Conservation (phyloP, 768 basidiomycete genomes). For the Astraeus odoratus region DNA sequence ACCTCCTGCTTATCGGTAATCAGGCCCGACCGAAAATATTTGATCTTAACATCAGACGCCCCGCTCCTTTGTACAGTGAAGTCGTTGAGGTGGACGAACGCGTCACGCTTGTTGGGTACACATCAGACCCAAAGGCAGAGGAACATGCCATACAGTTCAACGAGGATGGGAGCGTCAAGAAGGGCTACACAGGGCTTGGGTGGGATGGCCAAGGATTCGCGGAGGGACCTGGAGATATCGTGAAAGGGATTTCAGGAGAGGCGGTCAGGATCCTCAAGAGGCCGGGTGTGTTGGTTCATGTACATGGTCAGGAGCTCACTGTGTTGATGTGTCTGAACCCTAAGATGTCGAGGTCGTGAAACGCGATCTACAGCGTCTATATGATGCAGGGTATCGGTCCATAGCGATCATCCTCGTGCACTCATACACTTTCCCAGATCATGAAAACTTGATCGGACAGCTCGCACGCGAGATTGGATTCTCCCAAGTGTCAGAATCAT, state of each 20-base stretch:
- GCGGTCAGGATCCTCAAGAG: conserved; percentile 76
- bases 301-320: background rate
- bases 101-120: conserved; percentile 90
- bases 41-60: conserved; percentile 83
- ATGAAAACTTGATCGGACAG: conserved; percentile 67
- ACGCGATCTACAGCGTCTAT: conserved; percentile 60
- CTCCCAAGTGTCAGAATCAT: conserved; percentile 81
- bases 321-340: background rate
- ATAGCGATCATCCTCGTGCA: conserved; percentile 87
- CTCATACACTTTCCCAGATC: conserved; percentile 86
- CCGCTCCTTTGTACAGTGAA: conserved; percentile 66
- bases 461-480: conserved; percentile 83
- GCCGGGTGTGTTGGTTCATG: conserved; percentile 43
- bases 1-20: conserved; percentile 89
- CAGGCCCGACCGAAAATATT: conserved; percentile 94
- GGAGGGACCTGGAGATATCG: conserved; percentile 76
- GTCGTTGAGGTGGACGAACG: conserved; percentile 75
- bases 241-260: conserved; percentile 80
- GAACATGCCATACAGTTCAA: conserved; percentile 74
- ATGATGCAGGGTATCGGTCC: conserved; percentile 78
- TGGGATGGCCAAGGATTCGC: conserved; percentile 67
- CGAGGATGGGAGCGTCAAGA: conserved; percentile 55
- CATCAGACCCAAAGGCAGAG: conserved; percentile 78
- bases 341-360: conserved; percentile 49
- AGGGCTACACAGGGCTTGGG: conserved; percentile 70